Base-by-base conservation (phyloP, 164 flowering plant species). In the Brasenia schreberi region DNA sequence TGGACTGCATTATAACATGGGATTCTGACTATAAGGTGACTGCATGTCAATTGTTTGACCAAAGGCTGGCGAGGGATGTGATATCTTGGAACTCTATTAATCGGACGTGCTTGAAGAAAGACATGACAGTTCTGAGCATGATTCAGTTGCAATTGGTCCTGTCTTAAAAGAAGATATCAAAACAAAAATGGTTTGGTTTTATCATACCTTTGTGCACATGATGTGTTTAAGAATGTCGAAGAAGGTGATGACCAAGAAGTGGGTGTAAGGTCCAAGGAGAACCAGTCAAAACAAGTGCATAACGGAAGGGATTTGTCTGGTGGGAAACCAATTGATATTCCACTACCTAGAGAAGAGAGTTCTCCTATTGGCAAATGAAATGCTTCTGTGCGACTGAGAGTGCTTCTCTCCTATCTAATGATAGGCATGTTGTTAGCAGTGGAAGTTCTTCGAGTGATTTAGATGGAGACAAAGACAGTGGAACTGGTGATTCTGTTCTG, bases 101-200 rank as follows among this genome's bases (percentile, higher is more conserved):
- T 23, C 27, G 27, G 27, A 23, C 27, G 2, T 2, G 27, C 27
- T 52, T 75, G 81, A 86, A 69, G 66, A 60, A 60, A 76, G 64
- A 72, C 66, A 39, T 74, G 80, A 80, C n/a, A 80, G 72, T 76
- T 77, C 80, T 45, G 86, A 81, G 67, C 89, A 87, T 70, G 89
- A 84, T 9, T 65, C 59, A 11, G 78, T 77, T 66, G 61, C 69
- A 65, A 64, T 70, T 17, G 75, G 86, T 67, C 78, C 83, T 65
- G 68, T 66, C 69, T 5, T 66, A 62, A 83, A 76, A 59, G 73
- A 70, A 27, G 53, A 59, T 23, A 65, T 64, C 63, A 66, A 75
- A 39, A n/a, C n/a, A 72, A 59, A 58, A 70, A 65, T 73, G 66
- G 68, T 69, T 74, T 82, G 17, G 77, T 73, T 7, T 7, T 45